phyloP scores from a whole-genome alignment of 805 yeast genomes.

The Candida golubevii region DNA sequence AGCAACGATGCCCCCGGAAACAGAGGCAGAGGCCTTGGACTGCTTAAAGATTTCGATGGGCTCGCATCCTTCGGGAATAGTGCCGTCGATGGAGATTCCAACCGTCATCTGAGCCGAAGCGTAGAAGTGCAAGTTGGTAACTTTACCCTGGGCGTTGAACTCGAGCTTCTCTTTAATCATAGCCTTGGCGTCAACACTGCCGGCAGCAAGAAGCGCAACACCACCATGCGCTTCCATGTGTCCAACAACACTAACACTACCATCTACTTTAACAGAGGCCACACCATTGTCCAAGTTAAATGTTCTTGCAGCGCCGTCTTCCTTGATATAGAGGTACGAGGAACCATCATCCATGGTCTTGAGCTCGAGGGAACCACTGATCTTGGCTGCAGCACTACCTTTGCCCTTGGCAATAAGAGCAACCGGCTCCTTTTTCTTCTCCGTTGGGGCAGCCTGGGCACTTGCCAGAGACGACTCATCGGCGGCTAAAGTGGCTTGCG shows the following conservation, averaged over 20 bases:
- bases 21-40: not conserved
- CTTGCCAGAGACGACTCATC: not conserved
- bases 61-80: constrained; percentile 5
- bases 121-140: constrained; percentile 6
- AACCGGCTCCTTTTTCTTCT: not conserved
- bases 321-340: constrained; percentile 2
- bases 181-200: constrained; percentile 1
- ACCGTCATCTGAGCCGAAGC: constrained; percentile 5
- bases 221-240: constrained; percentile 8
- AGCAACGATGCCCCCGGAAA: not conserved
- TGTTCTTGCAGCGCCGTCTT: not conserved
- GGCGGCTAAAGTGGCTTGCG: not conserved
- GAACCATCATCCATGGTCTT: constrained; percentile 1
- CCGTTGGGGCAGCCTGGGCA: not conserved
- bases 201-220: constrained; percentile 7
- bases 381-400: constrained; percentile 1
- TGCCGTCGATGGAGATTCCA: constrained; percentile 6
- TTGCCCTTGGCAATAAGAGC: constrained; percentile 4
- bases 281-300: constrained; percentile 5
- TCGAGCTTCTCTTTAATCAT: constrained; percentile 5
- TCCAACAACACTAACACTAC: constrained; percentile 3
- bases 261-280: not conserved
- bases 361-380: constrained; percentile 4
- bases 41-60: constrained; percentile 6
- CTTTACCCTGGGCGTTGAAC: constrained; percentile 7